Evolutionary conservation across 352 stramenopile genomes (phyloP).

Genomic region (Phytophthora sansomeana): DNA sequence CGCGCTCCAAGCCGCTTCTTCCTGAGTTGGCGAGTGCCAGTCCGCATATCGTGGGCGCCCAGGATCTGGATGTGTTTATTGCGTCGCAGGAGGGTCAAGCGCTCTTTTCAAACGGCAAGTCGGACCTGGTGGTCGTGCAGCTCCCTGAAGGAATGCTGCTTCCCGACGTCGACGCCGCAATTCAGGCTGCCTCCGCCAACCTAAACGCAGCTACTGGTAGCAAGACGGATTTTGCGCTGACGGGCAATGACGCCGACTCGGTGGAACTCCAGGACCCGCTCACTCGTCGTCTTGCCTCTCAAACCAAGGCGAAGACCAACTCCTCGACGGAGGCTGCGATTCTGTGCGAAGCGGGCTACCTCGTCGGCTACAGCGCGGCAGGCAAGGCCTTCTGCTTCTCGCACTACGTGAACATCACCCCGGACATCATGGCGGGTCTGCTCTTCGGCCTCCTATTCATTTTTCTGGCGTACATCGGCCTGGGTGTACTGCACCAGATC

Average conservation of each 20-base stretch:
- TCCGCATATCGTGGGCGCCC: slow-evolving; percentile 33
- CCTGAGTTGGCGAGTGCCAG: slow-evolving; percentile 27
- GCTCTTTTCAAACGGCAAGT: slow-evolving; percentile 60
- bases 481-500: slow-evolving; percentile 76
- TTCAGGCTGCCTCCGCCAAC: slow-evolving; percentile 45
- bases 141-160: slow-evolving; percentile 44
- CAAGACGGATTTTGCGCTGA: slow-evolving; percentile 71
- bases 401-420: slow-evolving; percentile 87
- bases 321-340: slow-evolving; percentile 35
- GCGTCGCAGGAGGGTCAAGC: slow-evolving; percentile 30
- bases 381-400: slow-evolving; percentile 88
- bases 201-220: slow-evolving; percentile 46
- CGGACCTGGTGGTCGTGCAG: slow-evolving; percentile 73
- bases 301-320: slow-evolving; percentile 31
- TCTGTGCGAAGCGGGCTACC: slow-evolving; percentile 70
- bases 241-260: slow-evolving; percentile 51
- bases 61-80: slow-evolving; percentile 46
- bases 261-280: slow-evolving; percentile 36
- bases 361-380: slow-evolving; percentile 55
- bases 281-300: slow-evolving; percentile 44
- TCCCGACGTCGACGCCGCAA: slow-evolving; percentile 50
- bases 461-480: slow-evolving; percentile 77
- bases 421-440: slow-evolving; percentile 75
- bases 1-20: slow-evolving; percentile 52
- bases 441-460: slow-evolving; percentile 85